phyloP scores from a whole-genome alignment of 768 basidiomycete species.

The Termitomyces sp. region DNA sequence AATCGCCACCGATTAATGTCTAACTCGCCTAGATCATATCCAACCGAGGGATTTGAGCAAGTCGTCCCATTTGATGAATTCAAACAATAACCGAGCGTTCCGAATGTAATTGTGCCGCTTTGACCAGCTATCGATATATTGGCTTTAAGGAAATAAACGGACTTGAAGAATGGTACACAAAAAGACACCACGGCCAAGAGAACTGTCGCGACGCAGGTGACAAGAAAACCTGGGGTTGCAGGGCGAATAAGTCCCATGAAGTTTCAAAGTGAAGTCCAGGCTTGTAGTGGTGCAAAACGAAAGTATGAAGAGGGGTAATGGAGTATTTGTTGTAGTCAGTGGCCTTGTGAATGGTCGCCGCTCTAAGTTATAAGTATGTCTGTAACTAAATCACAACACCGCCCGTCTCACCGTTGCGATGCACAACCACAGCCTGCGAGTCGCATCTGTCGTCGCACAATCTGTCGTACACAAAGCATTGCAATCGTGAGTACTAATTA shows the following conservation, averaged over 20 bases:
- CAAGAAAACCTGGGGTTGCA: conserved; percentile 86
- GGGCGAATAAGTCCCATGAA: conserved; percentile 66
- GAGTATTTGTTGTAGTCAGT: neutral
- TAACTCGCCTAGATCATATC: conserved; percentile 80
- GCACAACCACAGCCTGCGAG: neutral
- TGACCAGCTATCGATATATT: conserved; percentile 40
- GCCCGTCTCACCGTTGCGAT: neutral
- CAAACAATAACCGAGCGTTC: conserved; percentile 86
- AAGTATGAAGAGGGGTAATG: neutral
- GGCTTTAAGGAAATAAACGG: conserved; percentile 85
- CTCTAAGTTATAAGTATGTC: neutral
- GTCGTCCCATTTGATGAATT: conserved; percentile 48
- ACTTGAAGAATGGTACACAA: conserved; percentile 86
- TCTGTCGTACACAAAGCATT: neutral
- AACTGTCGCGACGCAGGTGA: conserved; percentile 73
- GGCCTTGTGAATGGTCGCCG: neutral
- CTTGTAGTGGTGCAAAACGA: neutral
- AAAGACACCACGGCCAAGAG: conserved; percentile 86
- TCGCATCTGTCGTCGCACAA: neutral
- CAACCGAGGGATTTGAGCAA: conserved; percentile 79
- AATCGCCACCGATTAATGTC: neutral
- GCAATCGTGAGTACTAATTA: neutral
- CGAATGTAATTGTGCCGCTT: conserved; percentile 72
- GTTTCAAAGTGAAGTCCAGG: neutral
- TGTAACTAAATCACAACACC: neutral